phyloP scores from a whole-genome alignment of 208 protist genomes.

The Trypanosoma platydactyli region DNA sequence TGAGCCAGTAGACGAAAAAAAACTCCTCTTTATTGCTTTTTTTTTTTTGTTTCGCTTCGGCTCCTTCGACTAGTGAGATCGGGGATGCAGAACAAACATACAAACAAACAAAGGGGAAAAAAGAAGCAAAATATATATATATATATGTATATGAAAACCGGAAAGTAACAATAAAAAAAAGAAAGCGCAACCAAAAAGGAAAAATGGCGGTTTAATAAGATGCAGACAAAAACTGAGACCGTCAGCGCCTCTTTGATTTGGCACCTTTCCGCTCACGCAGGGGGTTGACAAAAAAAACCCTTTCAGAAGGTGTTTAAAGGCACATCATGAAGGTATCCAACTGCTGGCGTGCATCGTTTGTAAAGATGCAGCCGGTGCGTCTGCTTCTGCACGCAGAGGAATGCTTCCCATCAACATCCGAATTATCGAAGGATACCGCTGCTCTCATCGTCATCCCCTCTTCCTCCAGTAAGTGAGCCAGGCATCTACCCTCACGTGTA shows the following conservation, averaged over 20 bases:
- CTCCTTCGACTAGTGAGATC: no score
- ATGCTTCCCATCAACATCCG: neutral
- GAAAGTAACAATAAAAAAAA: neutral
- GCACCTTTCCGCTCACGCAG: no score
- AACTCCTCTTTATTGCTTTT: no score
- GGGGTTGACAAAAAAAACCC: no score
- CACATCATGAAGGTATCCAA: slow-evolving; percentile 16
- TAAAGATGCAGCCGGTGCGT: slow-evolving; percentile 24
- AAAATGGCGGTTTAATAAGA: slow-evolving; percentile 2
- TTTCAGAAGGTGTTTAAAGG: no score
- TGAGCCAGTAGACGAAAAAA: no score
- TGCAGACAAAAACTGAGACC: no score
- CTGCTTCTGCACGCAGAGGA: slow-evolving; percentile 9
- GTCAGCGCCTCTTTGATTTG: no score
- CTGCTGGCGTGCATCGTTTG: slow-evolving; percentile 21
- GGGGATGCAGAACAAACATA: slow-evolving; percentile 1
- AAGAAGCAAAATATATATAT: no score
- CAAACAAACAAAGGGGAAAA: neutral
- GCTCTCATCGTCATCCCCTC: neutral
- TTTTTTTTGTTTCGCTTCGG: no score
- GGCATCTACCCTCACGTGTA: slow-evolving; percentile 8
- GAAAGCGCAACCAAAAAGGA: no score
- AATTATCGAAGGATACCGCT: neutral
- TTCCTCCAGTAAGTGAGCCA: slow-evolving; percentile 7
- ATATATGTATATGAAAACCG: neutral